Percentiles rank a stretch among this genome's conserved stretches.
Evolutionary conservation across 192 early-diverging fungal genomes (phyloP).

Genomic region (Rhizophagus clarus): DNA sequence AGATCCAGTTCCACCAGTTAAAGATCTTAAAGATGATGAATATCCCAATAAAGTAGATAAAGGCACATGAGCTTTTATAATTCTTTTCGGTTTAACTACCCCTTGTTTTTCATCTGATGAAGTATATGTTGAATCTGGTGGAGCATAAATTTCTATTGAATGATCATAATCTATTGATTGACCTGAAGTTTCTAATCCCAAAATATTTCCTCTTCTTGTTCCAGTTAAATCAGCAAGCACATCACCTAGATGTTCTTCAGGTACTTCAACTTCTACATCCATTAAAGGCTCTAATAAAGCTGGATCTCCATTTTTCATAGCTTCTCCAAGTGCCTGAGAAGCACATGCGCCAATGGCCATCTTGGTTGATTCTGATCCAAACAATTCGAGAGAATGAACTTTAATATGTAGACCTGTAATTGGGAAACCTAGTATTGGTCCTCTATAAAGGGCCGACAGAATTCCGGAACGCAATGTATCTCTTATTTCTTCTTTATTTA

Average conservation of each 20-base stretch:
- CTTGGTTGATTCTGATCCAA: conserved; percentile 58
- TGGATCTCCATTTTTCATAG: conserved; percentile 42
- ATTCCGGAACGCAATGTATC: conserved; percentile 70
- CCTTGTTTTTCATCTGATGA: conserved; percentile 36
- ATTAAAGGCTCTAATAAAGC: conserved; percentile 84
- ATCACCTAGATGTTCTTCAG: conserved; percentile 71
- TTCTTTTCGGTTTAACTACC: conserved; percentile 16
- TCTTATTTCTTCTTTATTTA: conserved; percentile 20
- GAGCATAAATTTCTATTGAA: conserved; percentile 44
- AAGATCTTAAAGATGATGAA: conserved; percentile 73
- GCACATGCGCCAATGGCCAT: conserved; percentile 66
- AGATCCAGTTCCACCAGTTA: conserved; percentile 83
- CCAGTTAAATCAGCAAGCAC: conserved; percentile 85
- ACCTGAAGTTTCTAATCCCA: conserved; percentile 51
- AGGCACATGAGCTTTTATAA: conserved; percentile 70
- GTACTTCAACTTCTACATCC: conserved; percentile 68
- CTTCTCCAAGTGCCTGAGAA: conserved; percentile 61
- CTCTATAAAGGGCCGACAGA: conserved; percentile 66
- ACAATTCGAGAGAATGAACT: conserved; percentile 54
- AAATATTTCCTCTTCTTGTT: conserved; percentile 68
- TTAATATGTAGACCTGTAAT: conserved; percentile 62
- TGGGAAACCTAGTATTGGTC: conserved; percentile 79
- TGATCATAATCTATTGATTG: conserved; percentile 37
- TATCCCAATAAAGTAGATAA: conserved; percentile 87
- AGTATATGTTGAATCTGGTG: conserved; percentile 40